Evolutionary conservation across 805 yeast species (phyloP).

Genomic region (Kodamaea leandrae): DNA sequence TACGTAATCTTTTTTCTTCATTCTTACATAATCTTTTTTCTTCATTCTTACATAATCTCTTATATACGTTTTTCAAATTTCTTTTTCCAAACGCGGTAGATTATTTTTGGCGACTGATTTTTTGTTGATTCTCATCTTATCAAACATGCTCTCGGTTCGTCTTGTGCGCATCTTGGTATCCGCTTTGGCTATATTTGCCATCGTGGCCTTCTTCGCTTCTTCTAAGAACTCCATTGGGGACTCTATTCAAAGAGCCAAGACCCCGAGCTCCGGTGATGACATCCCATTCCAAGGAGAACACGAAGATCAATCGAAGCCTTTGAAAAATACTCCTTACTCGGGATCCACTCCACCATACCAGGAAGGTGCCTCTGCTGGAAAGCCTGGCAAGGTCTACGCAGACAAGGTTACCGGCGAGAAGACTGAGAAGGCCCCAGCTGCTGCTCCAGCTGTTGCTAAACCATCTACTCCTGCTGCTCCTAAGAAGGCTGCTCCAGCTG

Average conservation of each 20-base stretch:
- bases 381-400: conserved; percentile 19
- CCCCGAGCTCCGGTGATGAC: conserved; percentile 23
- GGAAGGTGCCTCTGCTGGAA: conserved; percentile 12
- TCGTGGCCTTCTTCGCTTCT: conserved; percentile 49
- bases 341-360: conserved; percentile 38
- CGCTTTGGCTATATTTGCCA: conserved; percentile 48
- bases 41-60: too few species aligned
- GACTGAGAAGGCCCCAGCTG: conserved; percentile 14
- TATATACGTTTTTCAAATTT: too few species aligned
- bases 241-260: conserved; percentile 31
- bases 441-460: conserved; percentile 12
- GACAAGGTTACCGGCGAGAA: conserved; percentile 20
- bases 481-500: conserved; percentile 1
- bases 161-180: conserved; percentile 53
- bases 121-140: background rate
- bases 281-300: conserved; percentile 20
- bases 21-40: background rate
- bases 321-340: conserved; percentile 34
- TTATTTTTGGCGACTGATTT: background rate
- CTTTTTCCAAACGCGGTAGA: background rate
- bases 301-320: conserved; percentile 22
- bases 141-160: conserved; percentile 38
- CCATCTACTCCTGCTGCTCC: conserved; percentile 10
- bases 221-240: conserved; percentile 38
- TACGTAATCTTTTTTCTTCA: too few species aligned